Evolutionary conservation across 2,329 filamentous ascomycete species (phyloP).

Genomic region (Chalara sp.): DNA sequence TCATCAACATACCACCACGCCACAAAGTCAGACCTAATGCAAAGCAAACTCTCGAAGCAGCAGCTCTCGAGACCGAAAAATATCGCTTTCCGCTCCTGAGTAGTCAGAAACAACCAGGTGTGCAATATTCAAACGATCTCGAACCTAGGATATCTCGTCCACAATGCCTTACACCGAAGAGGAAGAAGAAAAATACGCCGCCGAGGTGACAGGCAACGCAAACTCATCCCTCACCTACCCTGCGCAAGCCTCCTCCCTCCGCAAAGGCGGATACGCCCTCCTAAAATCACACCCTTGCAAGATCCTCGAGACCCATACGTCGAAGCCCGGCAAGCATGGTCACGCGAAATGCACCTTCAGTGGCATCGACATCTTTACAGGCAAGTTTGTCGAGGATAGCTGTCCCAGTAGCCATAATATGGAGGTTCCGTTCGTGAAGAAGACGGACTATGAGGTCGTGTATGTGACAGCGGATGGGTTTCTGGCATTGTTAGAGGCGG

Average conservation of each 20-base stretch:
- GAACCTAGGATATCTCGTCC: too few species aligned
- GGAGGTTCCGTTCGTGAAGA: constrained; percentile 5
- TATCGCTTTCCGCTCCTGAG: too few species aligned
- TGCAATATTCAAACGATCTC: too few species aligned
- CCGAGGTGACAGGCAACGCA: constrained; percentile 2
- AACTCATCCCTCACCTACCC: constrained; percentile 2
- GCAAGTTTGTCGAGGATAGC: constrained; percentile 1
- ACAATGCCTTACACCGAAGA: neutral
- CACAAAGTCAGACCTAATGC: too few species aligned
- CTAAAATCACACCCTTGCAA: constrained; percentile 1
- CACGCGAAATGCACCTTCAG: constrained; percentile 4
- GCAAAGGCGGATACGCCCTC: constrained; percentile 3
- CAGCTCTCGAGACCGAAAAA: too few species aligned
- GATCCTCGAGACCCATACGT: constrained; percentile 4
- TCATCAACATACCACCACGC: too few species aligned
- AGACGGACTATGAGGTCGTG: constrained; percentile 2
- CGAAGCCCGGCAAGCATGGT: constrained; percentile 7
- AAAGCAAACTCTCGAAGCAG: too few species aligned
- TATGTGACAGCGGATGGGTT: constrained; percentile 3
- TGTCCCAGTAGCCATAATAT: constrained; percentile 2
- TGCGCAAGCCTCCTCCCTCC: constrained; percentile 3
- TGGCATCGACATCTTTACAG: constrained; percentile 5
- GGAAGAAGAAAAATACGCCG: neutral
- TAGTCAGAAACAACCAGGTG: too few species aligned
- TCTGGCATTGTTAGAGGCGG: neutral